Evolutionary conservation across 495 filamentous ascomycete species (phyloP).

Genomic region (Xylaria longipes): DNA sequence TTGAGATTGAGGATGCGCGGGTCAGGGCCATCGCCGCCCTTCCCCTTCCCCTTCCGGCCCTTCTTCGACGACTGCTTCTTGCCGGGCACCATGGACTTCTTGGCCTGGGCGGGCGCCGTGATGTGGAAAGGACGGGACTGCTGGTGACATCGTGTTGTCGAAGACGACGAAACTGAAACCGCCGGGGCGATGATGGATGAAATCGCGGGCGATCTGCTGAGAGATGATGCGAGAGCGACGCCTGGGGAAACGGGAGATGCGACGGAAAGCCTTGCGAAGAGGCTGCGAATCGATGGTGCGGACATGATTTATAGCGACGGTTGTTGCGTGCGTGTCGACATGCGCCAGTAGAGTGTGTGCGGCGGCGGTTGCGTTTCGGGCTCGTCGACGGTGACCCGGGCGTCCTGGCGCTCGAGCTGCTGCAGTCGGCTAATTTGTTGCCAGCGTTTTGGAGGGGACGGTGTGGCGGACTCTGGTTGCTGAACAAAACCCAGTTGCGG

Average conservation of each 20-base stretch:
- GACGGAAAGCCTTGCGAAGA: constrained; percentile 32
- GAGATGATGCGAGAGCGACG: neutral
- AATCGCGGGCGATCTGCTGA: constrained; percentile 5
- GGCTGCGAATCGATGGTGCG: constrained; percentile 30
- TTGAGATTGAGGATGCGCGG: constrained; percentile 38
- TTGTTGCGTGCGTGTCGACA: neutral
- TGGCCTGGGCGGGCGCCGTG: constrained; percentile 13
- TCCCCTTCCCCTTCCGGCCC: constrained; percentile 25
- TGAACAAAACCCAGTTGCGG: no score
- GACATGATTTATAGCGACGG: constrained; percentile 29
- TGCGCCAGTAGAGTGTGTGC: neutral
- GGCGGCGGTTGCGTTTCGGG: neutral
- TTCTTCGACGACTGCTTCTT: constrained; percentile 7
- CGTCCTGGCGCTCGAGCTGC: neutral
- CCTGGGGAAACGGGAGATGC: constrained; percentile 8
- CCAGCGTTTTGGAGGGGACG: no score
- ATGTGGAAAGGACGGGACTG: constrained; percentile 32
- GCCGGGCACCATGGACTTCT: neutral
- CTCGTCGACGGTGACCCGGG: neutral
- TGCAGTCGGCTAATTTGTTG: neutral
- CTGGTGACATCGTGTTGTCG: neutral
- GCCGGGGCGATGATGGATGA: neutral
- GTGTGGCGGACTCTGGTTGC: no score
- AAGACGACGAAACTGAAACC: neutral
- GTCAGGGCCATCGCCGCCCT: constrained; percentile 29